Percentiles rank a stretch among this genome's conserved stretches.
Evolutionary conservation across 2,329 filamentous ascomycete genomes (phyloP).

Genomic region (Paecilomyces niveus): DNA sequence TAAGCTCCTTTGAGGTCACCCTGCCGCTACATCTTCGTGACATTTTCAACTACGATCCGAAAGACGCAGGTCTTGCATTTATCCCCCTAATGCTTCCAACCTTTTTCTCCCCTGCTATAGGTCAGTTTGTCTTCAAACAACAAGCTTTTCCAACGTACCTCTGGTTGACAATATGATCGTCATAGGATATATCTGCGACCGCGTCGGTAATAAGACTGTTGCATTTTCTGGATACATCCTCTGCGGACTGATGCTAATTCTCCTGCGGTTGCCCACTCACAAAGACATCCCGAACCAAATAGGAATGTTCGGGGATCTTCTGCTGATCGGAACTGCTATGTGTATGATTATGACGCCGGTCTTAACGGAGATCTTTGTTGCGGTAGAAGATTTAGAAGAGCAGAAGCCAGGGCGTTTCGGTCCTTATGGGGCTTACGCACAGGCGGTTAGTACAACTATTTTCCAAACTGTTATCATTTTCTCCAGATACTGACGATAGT

Average conservation of each 20-base stretch:
- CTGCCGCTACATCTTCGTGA: neutral
- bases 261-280: neutral
- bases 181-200: neutral
- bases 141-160: neutral
- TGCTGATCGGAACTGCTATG: neutral
- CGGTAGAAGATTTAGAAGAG: neutral
- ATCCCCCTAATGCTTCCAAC: neutral
- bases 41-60: neutral
- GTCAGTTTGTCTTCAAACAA: neutral
- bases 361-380: neutral
- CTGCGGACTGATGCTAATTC: neutral
- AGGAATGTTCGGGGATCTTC: neutral
- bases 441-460: neutral
- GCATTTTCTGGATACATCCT: neutral
- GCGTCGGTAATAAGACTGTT: neutral
- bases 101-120: neutral
- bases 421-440: neutral
- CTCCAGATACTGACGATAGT: neutral
- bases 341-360: neutral
- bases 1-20: neutral
- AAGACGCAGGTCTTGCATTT: neutral
- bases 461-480: neutral
- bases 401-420: neutral
- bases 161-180: neutral
- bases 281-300: neutral